Base-by-base conservation (phyloP, 345 rosid species). In the Gossypium herbaceum region DNA sequence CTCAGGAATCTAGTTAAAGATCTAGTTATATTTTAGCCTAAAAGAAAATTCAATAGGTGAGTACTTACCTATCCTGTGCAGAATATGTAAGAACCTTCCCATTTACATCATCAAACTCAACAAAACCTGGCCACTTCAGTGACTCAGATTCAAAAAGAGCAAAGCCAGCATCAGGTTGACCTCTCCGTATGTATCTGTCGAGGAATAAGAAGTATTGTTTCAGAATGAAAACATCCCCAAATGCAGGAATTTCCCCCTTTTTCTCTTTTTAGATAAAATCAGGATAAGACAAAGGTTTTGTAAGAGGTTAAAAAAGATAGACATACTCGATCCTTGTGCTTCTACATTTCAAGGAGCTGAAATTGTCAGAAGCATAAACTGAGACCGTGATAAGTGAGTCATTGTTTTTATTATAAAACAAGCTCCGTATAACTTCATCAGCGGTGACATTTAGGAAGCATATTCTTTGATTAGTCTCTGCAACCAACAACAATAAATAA, bases 111-210 rank as follows among this genome's bases (percentile, higher is more conserved):
- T 90, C 95, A 81, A 92, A 92, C 87, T 90, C 97, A 27, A 90
- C 95, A 80, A 90, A 92, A 70, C 97, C 95, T 67, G 97, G 97
- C 97, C 97, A 92, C 75, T 92, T 92, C 74, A 92, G 77, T 12
- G 97, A 90, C 75, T 90, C 95, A 0, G 93, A 90, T 54, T 92
- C 97, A 75, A 92, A 90, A 76, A 88, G 92, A 34, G 94, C 75
- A 90, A 90, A 92, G 20, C 97, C 97, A 45, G 92, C 91, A 68
- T 88, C 91, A 0, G 94, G 87, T 76, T 89, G 83, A 54, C 88
- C 91, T 68, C 91, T 85, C 71, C 88, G 77, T 73, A 92, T 90
- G 86, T 90, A 90, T 77, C 92, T 88, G 81, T 41, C 62, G 70
- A n/a, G 48, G 52, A 62, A 19, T 48, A 3, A 72, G 17, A 72